Base-by-base conservation (phyloP, 2,329 filamentous ascomycete genomes). In the Aspergillus fumigatus region DNA sequence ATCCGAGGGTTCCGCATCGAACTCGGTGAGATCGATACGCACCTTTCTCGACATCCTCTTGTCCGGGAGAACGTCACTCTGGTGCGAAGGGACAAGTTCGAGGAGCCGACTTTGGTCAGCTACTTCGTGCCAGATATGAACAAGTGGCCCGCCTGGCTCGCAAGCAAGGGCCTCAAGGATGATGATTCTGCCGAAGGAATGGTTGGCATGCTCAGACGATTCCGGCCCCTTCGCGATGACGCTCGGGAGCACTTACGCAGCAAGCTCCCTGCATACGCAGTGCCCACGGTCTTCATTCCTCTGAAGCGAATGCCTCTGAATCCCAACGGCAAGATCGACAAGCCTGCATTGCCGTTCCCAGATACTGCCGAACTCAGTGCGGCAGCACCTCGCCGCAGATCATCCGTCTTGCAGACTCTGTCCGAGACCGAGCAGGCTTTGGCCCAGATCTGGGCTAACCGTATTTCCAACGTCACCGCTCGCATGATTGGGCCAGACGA, bases 1-100 rank as follows among this genome's bases (percentile, higher is more conserved):
- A 93, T 97, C 62, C 88, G 94, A 58, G 93, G 93, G 1, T 97
- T 97, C 81, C 84, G 93, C 59, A 96, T 99, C 64, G 94, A 99
- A 76, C 85, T 97, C 48, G 88, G 88, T 61, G 94, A 97, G 64
- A 97, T 97, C 63, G 92, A 97, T 73, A 88, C 82, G 45, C 88
- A 96, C 71, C 77, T 97, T 49, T 88, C 85, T 53, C 82, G 86
- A 48, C 84, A 90, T 74, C 85, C 84, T 0, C 76, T 95, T 25
- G 84, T 97, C 25, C 83, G 90, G 43, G 93, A 97, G 63, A 91
- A 89, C 73, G 87, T 90, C 63, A 97, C 93, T 0, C 77, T 97
- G 2, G 85, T 97, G 3, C 84, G 90, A 72, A 85, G 90, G 74
- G 88, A 96, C 74, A 87, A 87, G 66, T 85, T 92, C 70, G 90